Conservation (phyloP, 139 green algal genomes). For the Asterochloris erici region DNA sequence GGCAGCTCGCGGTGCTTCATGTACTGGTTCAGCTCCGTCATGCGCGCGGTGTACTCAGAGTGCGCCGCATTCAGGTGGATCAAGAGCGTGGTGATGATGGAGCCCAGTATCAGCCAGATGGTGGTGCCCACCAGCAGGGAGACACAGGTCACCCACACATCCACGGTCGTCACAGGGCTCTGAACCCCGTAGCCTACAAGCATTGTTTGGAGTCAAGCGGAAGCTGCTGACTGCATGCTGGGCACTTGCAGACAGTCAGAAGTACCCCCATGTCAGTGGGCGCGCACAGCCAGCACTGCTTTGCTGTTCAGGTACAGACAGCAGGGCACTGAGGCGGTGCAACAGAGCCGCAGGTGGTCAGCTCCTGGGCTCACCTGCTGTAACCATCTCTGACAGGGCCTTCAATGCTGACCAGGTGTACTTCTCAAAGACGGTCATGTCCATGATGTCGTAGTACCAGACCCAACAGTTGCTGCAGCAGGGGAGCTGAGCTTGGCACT, state of each 20-base stretch:
- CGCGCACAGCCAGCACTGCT: not conserved
- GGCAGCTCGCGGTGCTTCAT: constrained; percentile 36
- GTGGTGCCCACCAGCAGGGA: constrained; percentile 26
- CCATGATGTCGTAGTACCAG: not conserved
- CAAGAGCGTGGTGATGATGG: constrained; percentile 36
- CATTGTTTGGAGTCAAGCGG: not conserved
- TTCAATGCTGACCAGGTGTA: constrained; percentile 29
- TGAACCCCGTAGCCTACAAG: constrained; percentile 21
- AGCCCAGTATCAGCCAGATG: constrained; percentile 30
- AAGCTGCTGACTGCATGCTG: not conserved
- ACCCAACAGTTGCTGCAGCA: constrained; percentile 22
- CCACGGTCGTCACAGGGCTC: constrained; percentile 14
- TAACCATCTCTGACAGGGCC: constrained; percentile 23
- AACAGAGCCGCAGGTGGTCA: not conserved
- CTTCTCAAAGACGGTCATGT: constrained; percentile 16
- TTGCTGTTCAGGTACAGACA: not conserved
- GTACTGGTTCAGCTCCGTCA: constrained; percentile 32
- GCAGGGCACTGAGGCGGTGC: not conserved
- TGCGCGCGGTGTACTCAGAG: constrained; percentile 28
- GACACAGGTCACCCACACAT: constrained; percentile 27
- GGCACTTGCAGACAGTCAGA: not conserved
- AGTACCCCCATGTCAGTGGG: not conserved
- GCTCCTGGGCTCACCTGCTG: constrained; percentile 8
- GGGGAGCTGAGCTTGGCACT: not conserved
- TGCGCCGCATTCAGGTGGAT: constrained; percentile 30